Evolutionary conservation across 1,139 yeast species (phyloP).

Genomic region (Nakaseomyces delphensis): DNA sequence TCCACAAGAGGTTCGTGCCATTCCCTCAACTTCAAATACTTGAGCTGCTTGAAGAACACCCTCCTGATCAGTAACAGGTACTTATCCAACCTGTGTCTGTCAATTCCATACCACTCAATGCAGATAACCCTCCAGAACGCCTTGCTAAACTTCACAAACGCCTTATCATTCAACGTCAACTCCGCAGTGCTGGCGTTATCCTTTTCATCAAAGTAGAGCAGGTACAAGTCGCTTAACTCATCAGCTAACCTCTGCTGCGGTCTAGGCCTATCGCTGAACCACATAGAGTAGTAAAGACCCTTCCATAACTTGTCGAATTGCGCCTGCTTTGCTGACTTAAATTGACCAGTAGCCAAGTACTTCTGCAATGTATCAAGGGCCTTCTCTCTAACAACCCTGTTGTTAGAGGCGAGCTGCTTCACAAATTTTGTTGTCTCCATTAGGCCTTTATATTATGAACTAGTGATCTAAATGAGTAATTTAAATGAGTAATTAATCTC

Average conservation of each 20-base stretch:
- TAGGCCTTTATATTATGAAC: too few relatives aligned
- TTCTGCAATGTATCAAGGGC: slow-evolving; percentile 62
- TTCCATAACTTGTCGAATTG: slow-evolving; percentile 87
- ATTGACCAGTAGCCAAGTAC: slow-evolving; percentile 41
- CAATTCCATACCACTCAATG: slow-evolving; percentile 78
- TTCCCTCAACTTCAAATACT: slow-evolving; percentile 42
- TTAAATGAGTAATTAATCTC: too few relatives aligned
- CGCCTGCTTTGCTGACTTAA: slow-evolving; percentile 35
- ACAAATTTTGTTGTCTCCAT: slow-evolving; percentile 47
- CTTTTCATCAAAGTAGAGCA: slow-evolving; percentile 22
- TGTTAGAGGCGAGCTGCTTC: slow-evolving; percentile 73
- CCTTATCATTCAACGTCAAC: slow-evolving; percentile 33
- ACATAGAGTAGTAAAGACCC: slow-evolving; percentile 86
- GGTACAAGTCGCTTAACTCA: slow-evolving; percentile 54
- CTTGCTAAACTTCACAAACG: slow-evolving; percentile 43
- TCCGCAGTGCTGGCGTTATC: slow-evolving; percentile 20
- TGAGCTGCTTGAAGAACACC: slow-evolving; percentile 57
- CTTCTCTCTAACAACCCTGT: slow-evolving; percentile 45
- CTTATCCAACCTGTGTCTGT: slow-evolving; percentile 82
- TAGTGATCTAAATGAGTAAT: too few relatives aligned
- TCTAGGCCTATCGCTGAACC: slow-evolving; percentile 90
- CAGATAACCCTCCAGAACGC: slow-evolving; percentile 79
- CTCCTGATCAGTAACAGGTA: slow-evolving; percentile 74
- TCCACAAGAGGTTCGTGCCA: slow-evolving; percentile 51
- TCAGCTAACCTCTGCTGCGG: slow-evolving; percentile 83